Base-by-base conservation (phyloP, 371 early-diverging fungal genomes). In the Haplosporangium sp. region DNA sequence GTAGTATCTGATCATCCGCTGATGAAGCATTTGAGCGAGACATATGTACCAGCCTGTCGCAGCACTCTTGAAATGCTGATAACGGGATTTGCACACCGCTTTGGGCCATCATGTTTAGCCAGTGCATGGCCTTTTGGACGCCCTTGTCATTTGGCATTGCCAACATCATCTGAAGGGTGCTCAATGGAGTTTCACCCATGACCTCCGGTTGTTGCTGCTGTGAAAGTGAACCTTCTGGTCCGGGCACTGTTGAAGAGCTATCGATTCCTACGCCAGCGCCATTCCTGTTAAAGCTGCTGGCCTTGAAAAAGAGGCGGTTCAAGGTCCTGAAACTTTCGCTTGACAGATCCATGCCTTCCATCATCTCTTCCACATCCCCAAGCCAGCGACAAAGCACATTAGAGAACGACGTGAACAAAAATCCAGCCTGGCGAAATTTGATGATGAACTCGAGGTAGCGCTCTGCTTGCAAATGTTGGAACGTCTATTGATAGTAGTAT, bases 361-460 rank as follows among this genome's bases (percentile, higher is more conserved):
- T 45, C 64, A 77, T 40, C 20, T 50, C 62, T 13, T 77, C 68
- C 13, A 77, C 65, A 1, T 72, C 60, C 11, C 64, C 65, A 11
- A 77, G 62, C 79, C 79, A 77, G 12, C 20, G 59, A 51, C 73
- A 68, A 13, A 77, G 73, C 3, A 72, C 38, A 8, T 43, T 54
- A 4, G 79, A 46, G 18, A 72, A 77, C 16, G 23, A 36, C 14
- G 42, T 42, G 52, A 77, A 72, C 38, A 77, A 18, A 41, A 72
- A 72, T 18, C 79, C 79, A 20, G 68, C 52, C 13, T 77, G 64
- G 0, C 73, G 79, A 12, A 77, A 55, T 29, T 77, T 77, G 6
- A 62, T 62, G 18, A 72, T 77, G 8, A 41, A 59, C 16, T 77
- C 69, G 4, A 77, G 65, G 21, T 77, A 67, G 7, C 72, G 50